Evolutionary conservation across 768 basidiomycete species (phyloP), one percentile per base, ranked within the genome.

Genomic region (Suillus bovinus): DNA sequence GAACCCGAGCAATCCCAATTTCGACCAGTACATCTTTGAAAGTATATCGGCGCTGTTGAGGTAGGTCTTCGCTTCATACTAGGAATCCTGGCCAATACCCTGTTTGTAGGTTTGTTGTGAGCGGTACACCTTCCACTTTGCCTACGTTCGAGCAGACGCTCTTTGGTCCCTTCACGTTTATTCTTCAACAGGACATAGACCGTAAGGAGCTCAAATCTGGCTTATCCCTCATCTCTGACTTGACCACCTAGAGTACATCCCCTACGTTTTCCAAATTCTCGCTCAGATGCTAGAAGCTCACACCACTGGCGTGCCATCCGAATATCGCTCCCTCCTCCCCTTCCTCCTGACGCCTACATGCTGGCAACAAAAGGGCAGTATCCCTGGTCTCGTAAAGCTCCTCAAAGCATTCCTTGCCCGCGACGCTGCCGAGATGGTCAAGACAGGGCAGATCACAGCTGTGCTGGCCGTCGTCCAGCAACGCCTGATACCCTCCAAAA

Each of bases 11-110:
- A 99, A 99, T 75, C 97, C 97, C 2, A 88, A 90, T 67, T 99
- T 99, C 76, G 96, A 97, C 74, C 97, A 99, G 74, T 97, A 93
- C 71, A 91, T 94, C 66, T 99, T 99, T 70, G 96, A 99, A 78
- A 91, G 91, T 71, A 87, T 99, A 46, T 90, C 96, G n/a, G 96
- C 90, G 2, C 78, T 99, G 67, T 90, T 97, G 80, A 85, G 93
- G 92, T 92, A 61, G 33, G 76, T 63, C 5, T 14, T n/a, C 27
- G 49, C 36, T 4, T 42, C 31, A 61, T n/a, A 24, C 31, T 61
- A 29, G 46, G 46, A n/a, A 39, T 29, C 13, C 58, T 62, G 56
- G 22, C 65, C 22, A 44, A 54, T 24, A 34, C 50, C 31, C 11
- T 47, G 29, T 57, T 24, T 55, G 1, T 66, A 94, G 94, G 67